These are phyloP conservation scores for Populus tremula DNA, from an alignment of 345 rosid species.

Conservation along the genomic window DNA sequence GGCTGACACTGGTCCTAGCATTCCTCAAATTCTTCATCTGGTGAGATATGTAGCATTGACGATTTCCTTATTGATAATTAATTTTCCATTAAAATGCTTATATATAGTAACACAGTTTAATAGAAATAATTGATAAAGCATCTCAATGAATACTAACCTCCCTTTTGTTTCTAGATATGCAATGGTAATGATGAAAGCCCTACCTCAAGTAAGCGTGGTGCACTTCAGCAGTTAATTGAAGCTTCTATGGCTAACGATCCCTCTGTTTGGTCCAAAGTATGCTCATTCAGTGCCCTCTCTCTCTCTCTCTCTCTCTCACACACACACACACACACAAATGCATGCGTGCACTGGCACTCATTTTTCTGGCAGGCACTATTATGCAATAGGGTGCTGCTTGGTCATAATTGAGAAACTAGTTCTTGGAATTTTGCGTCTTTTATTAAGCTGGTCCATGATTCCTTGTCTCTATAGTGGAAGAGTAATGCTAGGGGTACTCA, in stretches of 20 bases:
- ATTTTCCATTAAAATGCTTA: too few species aligned
- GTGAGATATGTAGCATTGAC: conserved; percentile 39
- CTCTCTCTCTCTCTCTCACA: background rate
- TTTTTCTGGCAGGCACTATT: background rate
- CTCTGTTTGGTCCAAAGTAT: conserved; percentile 77
- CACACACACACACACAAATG: background rate
- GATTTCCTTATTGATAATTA: background rate
- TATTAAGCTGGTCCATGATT: background rate
- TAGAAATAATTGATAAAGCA: too few species aligned
- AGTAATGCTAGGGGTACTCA: too few species aligned
- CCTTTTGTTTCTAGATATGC: conserved; percentile 53
- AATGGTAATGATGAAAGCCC: conserved; percentile 64
- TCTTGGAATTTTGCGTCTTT: background rate
- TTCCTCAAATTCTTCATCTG: conserved; percentile 95
- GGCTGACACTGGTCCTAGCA: conserved; percentile 75
- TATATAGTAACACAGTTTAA: too few species aligned
- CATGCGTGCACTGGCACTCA: background rate
- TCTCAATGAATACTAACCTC: background rate
- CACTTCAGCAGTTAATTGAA: conserved; percentile 77
- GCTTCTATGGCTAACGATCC: conserved; percentile 71
- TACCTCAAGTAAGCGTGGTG: conserved; percentile 56
- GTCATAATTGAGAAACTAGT: background rate
- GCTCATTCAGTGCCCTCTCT: background rate
- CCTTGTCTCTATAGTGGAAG: too few species aligned
- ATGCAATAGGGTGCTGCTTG: background rate